These are phyloP conservation scores for Clitopilus hobsonii DNA, from an alignment of 768 basidiomycete species.

Conservation along the genomic window DNA sequence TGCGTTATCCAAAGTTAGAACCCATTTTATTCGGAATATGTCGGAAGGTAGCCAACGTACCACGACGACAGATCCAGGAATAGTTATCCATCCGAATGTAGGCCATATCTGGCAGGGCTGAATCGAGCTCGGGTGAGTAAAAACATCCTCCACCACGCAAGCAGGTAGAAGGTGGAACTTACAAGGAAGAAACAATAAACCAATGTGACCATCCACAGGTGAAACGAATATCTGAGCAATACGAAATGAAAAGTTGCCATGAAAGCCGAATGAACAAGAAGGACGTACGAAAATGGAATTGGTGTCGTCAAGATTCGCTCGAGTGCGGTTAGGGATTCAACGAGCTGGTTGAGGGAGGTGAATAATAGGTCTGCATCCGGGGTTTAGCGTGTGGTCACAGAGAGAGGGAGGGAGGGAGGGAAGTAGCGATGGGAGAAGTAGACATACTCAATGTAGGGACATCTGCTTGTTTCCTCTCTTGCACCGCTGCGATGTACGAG, in stretches of 20 bases:
- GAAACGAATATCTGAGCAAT: conserved; percentile 53
- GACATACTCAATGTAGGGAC: conserved; percentile 57
- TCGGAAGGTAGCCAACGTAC: conserved; percentile 26
- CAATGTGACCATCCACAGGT: conserved; percentile 62
- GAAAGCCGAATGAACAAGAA: background rate
- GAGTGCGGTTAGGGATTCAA: conserved; percentile 63
- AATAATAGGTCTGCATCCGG: conserved; percentile 38
- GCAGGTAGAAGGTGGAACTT: conserved; percentile 11
- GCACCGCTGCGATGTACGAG: conserved; percentile 61
- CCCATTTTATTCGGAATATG: conserved; percentile 1
- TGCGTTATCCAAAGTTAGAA: conserved; percentile 17
- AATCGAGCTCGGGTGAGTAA: too few relatives aligned
- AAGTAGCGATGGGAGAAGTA: conserved; percentile 7
- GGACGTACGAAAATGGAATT: conserved; percentile 65
- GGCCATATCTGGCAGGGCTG: conserved; percentile 65
- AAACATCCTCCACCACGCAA: too few relatives aligned
- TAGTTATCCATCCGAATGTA: conserved; percentile 54
- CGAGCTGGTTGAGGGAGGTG: conserved; percentile 45
- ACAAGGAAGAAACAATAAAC: conserved; percentile 62
- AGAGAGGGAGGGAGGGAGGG: too few relatives aligned
- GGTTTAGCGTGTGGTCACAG: too few relatives aligned
- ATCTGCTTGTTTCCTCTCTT: conserved; percentile 50
- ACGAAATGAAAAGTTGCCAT: background rate
- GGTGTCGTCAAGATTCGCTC: conserved; percentile 74
- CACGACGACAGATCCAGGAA: conserved; percentile 52